These are phyloP conservation scores for Golubevia sp. DNA, from an alignment of 1,284 basidiomycete genomes.

Conservation along the genomic window DNA sequence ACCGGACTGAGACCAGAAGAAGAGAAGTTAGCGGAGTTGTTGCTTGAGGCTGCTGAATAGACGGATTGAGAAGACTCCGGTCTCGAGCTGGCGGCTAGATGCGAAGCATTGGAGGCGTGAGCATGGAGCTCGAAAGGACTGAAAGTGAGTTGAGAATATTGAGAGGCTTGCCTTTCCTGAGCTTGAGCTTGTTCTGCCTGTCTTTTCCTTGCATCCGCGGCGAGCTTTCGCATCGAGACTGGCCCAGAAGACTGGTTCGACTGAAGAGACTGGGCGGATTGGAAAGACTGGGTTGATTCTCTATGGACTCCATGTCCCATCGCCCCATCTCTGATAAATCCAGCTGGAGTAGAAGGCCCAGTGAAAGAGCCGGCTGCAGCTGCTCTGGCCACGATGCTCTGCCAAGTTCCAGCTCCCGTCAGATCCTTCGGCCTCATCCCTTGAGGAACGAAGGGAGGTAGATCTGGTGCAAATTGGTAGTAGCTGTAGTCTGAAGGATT, in stretches of 20 bases:
- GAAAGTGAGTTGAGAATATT: slow-evolving; percentile 24
- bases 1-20: no score
- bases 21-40: no score
- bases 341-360: no score
- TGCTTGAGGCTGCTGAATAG: no score
- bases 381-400: slow-evolving; percentile 37
- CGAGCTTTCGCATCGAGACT: slow-evolving; percentile 33
- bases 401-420: slow-evolving; percentile 41
- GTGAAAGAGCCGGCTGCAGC: slow-evolving; percentile 14
- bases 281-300: slow-evolving; percentile 18
- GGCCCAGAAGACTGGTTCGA: slow-evolving; percentile 13
- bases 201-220: slow-evolving; percentile 26
- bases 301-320: slow-evolving; percentile 2
- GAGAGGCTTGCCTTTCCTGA: slow-evolving; percentile 22
- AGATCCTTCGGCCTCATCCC: slow-evolving; percentile 29
- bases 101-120: slow-evolving; percentile 12
- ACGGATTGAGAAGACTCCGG: no score
- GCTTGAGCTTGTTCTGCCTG: slow-evolving; percentile 15
- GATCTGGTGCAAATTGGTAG: slow-evolving; percentile 41
- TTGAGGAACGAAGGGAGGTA: slow-evolving; percentile 38
- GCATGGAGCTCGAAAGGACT: slow-evolving; percentile 35
- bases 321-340: no score
- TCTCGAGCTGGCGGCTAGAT: no score
- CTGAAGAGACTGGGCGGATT: no score
- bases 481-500: slow-evolving; percentile 15